Conservation (phyloP, 2,329 filamentous ascomycete genomes). For the Beauveria pseudobassiana region DNA sequence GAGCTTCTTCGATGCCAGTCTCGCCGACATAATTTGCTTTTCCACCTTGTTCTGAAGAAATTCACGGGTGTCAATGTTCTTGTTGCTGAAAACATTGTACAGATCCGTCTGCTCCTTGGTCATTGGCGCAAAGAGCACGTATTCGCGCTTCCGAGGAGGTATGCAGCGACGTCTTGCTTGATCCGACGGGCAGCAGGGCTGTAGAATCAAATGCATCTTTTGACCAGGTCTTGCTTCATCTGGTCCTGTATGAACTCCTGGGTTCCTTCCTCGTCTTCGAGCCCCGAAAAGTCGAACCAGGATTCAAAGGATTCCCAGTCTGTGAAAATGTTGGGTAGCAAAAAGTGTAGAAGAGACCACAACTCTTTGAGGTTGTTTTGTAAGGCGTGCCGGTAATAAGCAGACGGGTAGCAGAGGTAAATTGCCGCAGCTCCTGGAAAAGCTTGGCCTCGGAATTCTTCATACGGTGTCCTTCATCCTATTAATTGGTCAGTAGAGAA, state of each 20-base stretch:
- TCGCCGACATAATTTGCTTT: constrained; percentile 45
- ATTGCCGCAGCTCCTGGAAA: constrained; percentile 80
- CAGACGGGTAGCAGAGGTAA: constrained; percentile 81
- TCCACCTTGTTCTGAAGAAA: constrained; percentile 77
- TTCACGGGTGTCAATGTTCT: constrained; percentile 53
- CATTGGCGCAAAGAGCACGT: constrained; percentile 88
- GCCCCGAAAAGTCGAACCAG: constrained; percentile 94
- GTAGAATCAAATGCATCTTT: constrained; percentile 91
- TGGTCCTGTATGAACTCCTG: constrained; percentile 74
- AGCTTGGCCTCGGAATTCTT: constrained; percentile 94
- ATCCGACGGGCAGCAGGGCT: constrained; percentile 81
- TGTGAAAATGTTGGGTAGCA: constrained; percentile 87
- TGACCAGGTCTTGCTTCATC: constrained; percentile 42
- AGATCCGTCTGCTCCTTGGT: constrained; percentile 85
- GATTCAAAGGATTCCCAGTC: constrained; percentile 87
- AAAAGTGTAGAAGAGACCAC: constrained; percentile 90
- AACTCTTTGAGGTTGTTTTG: constrained; percentile 94
- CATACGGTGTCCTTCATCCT: constrained; percentile 93
- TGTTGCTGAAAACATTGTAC: constrained; percentile 60
- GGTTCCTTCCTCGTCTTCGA: constrained; percentile 75
- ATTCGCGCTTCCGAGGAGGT: constrained; percentile 93
- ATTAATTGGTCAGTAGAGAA: neutral
- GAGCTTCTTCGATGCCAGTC: constrained; percentile 9
- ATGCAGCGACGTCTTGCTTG: constrained; percentile 86
- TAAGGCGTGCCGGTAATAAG: constrained; percentile 91